Percentiles rank a stretch among this genome's conserved stretches.
phyloP scores from a whole-genome alignment of 805 yeast species.

The Hanseniaspora singularis region DNA sequence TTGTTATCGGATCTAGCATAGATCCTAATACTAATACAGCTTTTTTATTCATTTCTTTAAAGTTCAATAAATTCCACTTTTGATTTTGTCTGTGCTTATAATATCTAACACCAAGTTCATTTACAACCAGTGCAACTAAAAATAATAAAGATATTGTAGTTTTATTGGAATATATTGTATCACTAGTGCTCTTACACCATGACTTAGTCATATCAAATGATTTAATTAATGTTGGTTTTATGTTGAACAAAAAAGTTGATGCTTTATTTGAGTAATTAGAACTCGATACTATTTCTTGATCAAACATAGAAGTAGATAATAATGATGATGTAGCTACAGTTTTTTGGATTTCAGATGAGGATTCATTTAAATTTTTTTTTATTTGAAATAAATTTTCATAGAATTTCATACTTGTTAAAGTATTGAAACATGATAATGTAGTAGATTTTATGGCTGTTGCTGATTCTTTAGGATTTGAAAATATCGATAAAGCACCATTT shows the following conservation, averaged over 20 bases:
- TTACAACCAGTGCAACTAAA: slow-evolving; percentile 1
- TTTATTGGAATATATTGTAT: neutral
- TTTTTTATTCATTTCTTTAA: slow-evolving; percentile 12
- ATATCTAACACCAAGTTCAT: slow-evolving; percentile 12
- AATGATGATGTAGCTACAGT: no score
- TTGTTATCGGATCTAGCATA: slow-evolving; percentile 28
- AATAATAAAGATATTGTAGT: neutral
- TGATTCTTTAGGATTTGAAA: neutral
- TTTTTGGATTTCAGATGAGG: no score
- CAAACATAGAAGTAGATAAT: no score
- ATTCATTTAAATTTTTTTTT: no score
- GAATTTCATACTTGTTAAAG: neutral
- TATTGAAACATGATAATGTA: neutral
- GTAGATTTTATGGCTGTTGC: neutral
- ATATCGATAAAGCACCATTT: neutral
- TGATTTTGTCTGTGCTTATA: neutral
- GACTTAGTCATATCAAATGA: no score
- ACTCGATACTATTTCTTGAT: no score
- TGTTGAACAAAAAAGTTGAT: no score
- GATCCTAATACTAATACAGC: slow-evolving; percentile 26
- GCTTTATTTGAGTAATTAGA: no score
- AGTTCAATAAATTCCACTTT: slow-evolving; percentile 2
- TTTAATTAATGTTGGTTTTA: no score
- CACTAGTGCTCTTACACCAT: no score
- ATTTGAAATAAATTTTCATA: neutral